Percentiles rank a stretch among this genome's conserved stretches.
Conservation (phyloP, 257 asterid genomes). For the Gentiana straminea region DNA sequence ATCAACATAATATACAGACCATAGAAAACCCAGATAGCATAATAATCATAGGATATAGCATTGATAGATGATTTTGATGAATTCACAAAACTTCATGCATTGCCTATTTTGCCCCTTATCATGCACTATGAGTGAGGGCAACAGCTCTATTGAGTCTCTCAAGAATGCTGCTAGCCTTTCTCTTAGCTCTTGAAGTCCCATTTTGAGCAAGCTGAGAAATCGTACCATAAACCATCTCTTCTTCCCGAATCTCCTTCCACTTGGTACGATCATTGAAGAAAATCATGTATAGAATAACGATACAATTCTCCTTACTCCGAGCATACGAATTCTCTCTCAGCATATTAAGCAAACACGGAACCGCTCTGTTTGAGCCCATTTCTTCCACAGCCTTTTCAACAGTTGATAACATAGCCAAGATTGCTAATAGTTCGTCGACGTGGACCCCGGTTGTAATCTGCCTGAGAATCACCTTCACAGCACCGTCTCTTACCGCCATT, state of each 20-base stretch:
- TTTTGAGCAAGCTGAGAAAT: conserved; percentile 52
- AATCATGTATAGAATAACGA: conserved; percentile 44
- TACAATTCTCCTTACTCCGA: conserved; percentile 64
- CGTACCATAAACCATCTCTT: conserved; percentile 40
- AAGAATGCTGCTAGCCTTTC: conserved; percentile 75
- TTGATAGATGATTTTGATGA: conserved; percentile 24
- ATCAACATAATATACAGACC: no score
- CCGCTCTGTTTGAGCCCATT: conserved; percentile 54
- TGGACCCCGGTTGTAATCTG: conserved; percentile 37
- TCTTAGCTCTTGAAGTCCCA: conserved; percentile 79
- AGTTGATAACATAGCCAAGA: conserved; percentile 75
- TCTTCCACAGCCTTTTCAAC: conserved; percentile 56
- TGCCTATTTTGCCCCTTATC: conserved; percentile 12
- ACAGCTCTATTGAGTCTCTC: conserved; percentile 47
- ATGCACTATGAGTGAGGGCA: conserved; percentile 57
- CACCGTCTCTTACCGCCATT: conserved; percentile 70
- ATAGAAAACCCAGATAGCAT: no score
- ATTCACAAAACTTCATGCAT: conserved; percentile 46
- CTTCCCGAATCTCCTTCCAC: conserved; percentile 69
- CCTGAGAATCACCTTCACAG: conserved; percentile 45
- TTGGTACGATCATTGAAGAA: conserved; percentile 53
- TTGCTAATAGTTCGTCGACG: conserved; percentile 61
- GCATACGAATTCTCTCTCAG: conserved; percentile 48
- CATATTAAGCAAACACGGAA: conserved; percentile 51
- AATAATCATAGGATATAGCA: background rate